Evolutionary conservation across 306 rosid species (phyloP), one percentile per base, ranked within the genome.

Genomic region (Prunus dulcis): DNA sequence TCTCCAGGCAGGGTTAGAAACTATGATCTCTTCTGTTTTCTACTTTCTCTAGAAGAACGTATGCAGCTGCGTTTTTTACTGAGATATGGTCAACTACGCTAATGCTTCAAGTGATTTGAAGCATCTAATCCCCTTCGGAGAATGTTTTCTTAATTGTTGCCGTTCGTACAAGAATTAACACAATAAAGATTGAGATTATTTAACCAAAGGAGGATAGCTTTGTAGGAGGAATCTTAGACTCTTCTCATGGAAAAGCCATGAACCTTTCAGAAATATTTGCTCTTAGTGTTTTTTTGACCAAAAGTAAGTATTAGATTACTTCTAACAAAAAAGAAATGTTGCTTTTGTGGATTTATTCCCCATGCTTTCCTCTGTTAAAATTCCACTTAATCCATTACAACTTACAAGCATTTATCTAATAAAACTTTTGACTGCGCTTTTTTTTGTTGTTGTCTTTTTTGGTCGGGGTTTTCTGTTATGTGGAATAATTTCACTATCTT

Each of bases 371-470:
- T n/a, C 34, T 71, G 75, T 13, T 53, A 6, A 34, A 53, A 55
- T 55, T 71, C 65, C 75, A 71, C 50, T 12, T 7, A 53, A 53
- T 53, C 32, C 32, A 71, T 52, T 28, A 2, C 47, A 51, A 61
- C 53, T 52, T 28, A 15, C 47, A 51, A 61, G 11, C 6, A n/a
- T 63, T 28, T 32, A 2, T 63, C 68, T 63, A 32, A 17, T 63
- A 30, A n/a, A 53, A 71, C 75, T 71, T 71, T 71, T 71, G 75
- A 71, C 75, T 13, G 2, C 13, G 2, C n/a, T 55, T 55, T 52
- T n/a, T 43, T 28, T 18, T 5, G 28, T n/a, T 43, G 19, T 18
- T 5, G 28, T 6, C 17, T 28, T 6, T 28, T 6, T n/a, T 46
- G 13, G 51, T 47, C 13, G 51, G 13, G 68, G 25, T 38, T 32